phyloP scores from a whole-genome alignment of 495 filamentous ascomycete genomes.

The Parathielavia hyrcaniae region DNA sequence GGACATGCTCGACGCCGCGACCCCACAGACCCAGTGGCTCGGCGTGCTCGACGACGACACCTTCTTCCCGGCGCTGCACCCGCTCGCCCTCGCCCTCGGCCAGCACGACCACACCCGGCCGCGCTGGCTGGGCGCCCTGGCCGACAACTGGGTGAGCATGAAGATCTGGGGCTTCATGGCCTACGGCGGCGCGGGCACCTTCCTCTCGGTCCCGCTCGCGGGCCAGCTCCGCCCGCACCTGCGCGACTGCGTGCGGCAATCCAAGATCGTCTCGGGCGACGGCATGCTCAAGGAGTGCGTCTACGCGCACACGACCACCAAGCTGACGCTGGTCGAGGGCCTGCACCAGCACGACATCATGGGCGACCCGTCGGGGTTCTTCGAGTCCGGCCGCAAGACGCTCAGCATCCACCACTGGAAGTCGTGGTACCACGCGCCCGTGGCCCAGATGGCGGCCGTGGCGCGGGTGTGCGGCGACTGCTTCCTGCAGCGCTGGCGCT shows the following conservation, averaged over 20 bases:
- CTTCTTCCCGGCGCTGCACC: slow-evolving; percentile 59
- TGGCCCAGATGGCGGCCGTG: slow-evolving; percentile 46
- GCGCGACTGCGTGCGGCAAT: slow-evolving; percentile 49
- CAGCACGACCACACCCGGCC: slow-evolving; percentile 47
- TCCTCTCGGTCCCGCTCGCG: slow-evolving; percentile 56
- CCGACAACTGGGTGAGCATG: slow-evolving; percentile 57
- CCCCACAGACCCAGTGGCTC: slow-evolving; percentile 55
- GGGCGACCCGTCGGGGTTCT: slow-evolving; percentile 56
- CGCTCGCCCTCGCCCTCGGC: slow-evolving; percentile 45
- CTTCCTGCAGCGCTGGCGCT: slow-evolving; percentile 57
- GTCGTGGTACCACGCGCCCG: slow-evolving; percentile 32
- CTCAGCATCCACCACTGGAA: slow-evolving; percentile 64
- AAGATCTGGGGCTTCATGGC: slow-evolving; percentile 57
- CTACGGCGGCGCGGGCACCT: slow-evolving; percentile 64
- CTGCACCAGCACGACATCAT: slow-evolving; percentile 60
- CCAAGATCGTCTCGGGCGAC: slow-evolving; percentile 50
- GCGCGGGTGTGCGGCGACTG: slow-evolving; percentile 53
- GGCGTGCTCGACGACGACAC: slow-evolving; percentile 68
- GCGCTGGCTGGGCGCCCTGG: slow-evolving; percentile 56
- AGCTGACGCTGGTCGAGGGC: slow-evolving; percentile 52
- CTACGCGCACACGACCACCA: slow-evolving; percentile 48
- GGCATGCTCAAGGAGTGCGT: slow-evolving; percentile 59
- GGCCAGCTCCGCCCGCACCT: slow-evolving; percentile 48
- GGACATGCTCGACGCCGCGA: slow-evolving; percentile 48
- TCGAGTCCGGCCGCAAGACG: slow-evolving; percentile 53